Base-by-base conservation (phyloP, 352 stramenopile species). In the Phytophthora hibernalis region DNA sequence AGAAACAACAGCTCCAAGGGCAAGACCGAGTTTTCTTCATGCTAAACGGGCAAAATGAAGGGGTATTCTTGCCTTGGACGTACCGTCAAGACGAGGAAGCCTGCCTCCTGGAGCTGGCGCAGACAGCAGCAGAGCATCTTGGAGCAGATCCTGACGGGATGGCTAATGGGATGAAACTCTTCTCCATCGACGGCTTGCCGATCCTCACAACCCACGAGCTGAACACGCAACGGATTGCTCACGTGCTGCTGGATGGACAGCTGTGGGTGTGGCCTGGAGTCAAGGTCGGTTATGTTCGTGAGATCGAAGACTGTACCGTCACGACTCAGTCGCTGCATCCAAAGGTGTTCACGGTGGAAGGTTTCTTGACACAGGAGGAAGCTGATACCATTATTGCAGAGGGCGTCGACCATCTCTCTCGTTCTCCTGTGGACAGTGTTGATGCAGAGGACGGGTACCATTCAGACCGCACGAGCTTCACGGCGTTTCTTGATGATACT, bases 221-320 rank as follows among this genome's bases (percentile, higher is more conserved):
- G 8, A 54, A 83, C 11, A 33, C 58, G 38, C 61, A 62, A 42
- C 77, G 80, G 22, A 72, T 93, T 51, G 85, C 77, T 12, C 83
- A 93, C 61, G 81, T 93, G 22, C 56, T 93, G 52, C 69, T 90
- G 16, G 77, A 91, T 37, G 77, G 76, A 50, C 81, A 91, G 65
- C 77, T 91, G n/a, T 93, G 82, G 82, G 83, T 91, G 16, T 91
- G 81, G 85, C 85, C 85, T 33, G 82, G 85, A 20, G 71, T 93
- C 37, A 80, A 84, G 35, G 77, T 93, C n/a, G 85, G 81, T 40
- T 73, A 91, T 52, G 64, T 73, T 20, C 84, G 82, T 43, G 45
- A 77, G 26, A 58, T 90, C 9, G 81, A 89, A n/a, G 72, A 70
- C 42, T 67, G 56, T 37, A 87, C 58, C 52, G 66, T 93, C 52